phyloP scores from a whole-genome alignment of 2,329 filamentous ascomycete genomes.

The Orbilia oligospora region DNA sequence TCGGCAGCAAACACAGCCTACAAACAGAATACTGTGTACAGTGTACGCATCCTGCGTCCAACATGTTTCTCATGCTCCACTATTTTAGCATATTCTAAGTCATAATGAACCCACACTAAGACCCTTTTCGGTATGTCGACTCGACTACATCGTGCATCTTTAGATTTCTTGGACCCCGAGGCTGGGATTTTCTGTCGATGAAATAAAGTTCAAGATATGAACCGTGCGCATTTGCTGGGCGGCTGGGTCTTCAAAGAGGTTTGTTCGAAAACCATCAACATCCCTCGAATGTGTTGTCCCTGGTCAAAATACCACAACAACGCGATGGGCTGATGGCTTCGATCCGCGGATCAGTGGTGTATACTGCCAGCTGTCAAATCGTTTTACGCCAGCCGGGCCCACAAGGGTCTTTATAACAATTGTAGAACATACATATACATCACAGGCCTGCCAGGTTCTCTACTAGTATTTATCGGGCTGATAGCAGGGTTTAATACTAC shows the following conservation, averaged over 20 bases:
- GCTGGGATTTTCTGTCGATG: neutral
- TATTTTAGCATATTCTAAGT: slow-evolving; percentile 4
- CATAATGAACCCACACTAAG: neutral
- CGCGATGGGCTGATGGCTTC: neutral
- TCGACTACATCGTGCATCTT: slow-evolving; percentile 2
- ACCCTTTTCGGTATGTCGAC: slow-evolving; percentile 19
- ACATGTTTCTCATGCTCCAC: slow-evolving; percentile 22
- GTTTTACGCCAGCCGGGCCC: neutral
- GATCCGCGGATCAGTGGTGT: neutral
- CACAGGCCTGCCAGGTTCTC: neutral
- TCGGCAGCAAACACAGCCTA: slow-evolving; percentile 16
- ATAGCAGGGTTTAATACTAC: neutral
- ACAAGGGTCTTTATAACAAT: neutral
- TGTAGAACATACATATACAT: neutral
- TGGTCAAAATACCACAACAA: slow-evolving; percentile 11
- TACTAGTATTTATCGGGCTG: neutral
- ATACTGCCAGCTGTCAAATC: neutral
- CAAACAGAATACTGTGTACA: too few relatives aligned
- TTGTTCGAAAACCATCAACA: too few relatives aligned
- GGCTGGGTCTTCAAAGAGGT: neutral
- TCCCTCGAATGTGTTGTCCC: neutral
- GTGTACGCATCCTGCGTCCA: too few relatives aligned
- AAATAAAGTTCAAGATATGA: slow-evolving; percentile 13
- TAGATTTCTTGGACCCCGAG: too few relatives aligned
- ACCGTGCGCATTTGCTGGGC: slow-evolving; percentile 2